Evolutionary conservation across 495 filamentous ascomycete species (phyloP), one percentile per base, ranked within the genome.

Genomic region (Neurospora sp.): DNA sequence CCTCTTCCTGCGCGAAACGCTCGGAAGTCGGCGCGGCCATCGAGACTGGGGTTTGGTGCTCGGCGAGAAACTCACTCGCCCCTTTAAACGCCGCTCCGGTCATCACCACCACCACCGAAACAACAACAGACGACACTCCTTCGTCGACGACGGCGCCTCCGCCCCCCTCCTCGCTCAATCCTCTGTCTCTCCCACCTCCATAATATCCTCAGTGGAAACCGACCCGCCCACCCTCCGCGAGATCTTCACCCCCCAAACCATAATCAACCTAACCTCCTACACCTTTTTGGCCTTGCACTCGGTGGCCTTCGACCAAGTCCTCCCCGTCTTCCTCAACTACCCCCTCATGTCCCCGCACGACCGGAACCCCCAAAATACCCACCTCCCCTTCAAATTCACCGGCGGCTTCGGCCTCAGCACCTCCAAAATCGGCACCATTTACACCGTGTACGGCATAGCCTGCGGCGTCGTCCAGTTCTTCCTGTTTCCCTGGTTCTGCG

Each of bases 251-350:
- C 84, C 82, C 0, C 94, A 98, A 75, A 92, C 93, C 0, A 84
- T 85, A 37, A 84, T 97, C 38, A 93, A 95, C 73, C 83, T 98
- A 5, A 70, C 93, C 7, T 86, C 88, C 0, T 97, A 96, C 78
- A 90, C 89, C 10, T 82, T 94, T 45, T 84, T 96, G 31, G 90
- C 93, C 5, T 83, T 94, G 38, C 93, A 96, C 74, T 87, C 87
- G 6, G 87, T 94, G 70, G 90, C 91, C 1, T 96, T 88, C 77
- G 93, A 97, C 79, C 92, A 94, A 71, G 84, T 93, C 8, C 84
- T 96, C 4, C 91, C 93, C 1, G 91, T 95, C 2, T 95, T 94
- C 77, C 87, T 96, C 78, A 92, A 95, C 79, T 90, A 90, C 76
- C 92, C 91, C 73, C 73, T 71, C 12, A 76, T 84, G 38, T 78